Base-by-base conservation (phyloP, 805 yeast genomes). In the Priceomyces fermenticarens region DNA sequence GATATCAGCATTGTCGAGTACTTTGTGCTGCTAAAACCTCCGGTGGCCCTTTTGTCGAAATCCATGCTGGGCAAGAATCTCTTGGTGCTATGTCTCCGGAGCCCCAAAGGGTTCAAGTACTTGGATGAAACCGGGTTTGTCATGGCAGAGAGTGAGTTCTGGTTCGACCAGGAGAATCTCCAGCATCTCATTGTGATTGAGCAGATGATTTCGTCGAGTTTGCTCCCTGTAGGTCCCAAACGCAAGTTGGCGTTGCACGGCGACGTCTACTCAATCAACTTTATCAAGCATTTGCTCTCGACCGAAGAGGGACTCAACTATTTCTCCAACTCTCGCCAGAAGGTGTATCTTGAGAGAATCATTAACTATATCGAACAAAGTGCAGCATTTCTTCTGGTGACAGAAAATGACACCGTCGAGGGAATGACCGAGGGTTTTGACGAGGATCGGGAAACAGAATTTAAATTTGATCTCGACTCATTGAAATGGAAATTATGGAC, bases 401-500 rank as follows among this genome's bases (percentile, higher is more conserved):
- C 23, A 42, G 58, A 43, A 27, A 58, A 32, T 40, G 63, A 44
- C 23, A 51, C 52, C 8, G 43, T 46, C 8, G 40, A 42, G 15
- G 27, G 12, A 11, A n/a, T 32, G 4, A 26, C 17, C 23, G 13
- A n/a, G 3, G 41, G 38, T 9, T n/a, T n/a, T n/a, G n/a, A n/a
- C n/a, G 57, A 55, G 5, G 71, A 64, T 14, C 65, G 64, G 4
- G 69, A 70, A 5, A 3, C 35, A 3, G 30, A 25, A 20, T 25
- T 15, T 17, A 35, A 25, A 5, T 35, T 35, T 30, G 15, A 35
- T 25, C 3, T 35, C 4, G 23, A 35, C 25, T 9, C 20, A 10
- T 35, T 91, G 17, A 88, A 87, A 54, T 86, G 90, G 9, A 78
- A 84, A 27, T 52, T 91, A 28, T 91, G 97, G 97, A 82, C 95